A percentile compares a stretch with the other conserved stretches of the same genome.
These are phyloP conservation scores for Graphilbum fragrans DNA, from an alignment of 2,329 filamentous ascomycete species.

Conservation along the genomic window DNA sequence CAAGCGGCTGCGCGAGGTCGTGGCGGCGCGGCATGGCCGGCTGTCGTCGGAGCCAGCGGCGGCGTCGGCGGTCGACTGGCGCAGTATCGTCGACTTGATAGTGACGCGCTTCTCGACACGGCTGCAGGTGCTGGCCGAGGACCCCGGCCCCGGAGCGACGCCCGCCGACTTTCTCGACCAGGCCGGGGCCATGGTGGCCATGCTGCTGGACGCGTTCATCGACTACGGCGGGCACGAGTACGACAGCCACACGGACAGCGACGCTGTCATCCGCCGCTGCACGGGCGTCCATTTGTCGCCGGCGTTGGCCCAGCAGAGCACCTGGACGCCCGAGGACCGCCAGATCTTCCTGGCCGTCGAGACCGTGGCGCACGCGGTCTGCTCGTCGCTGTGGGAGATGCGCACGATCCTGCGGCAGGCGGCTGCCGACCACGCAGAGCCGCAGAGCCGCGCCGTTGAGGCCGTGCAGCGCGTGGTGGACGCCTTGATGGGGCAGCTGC, in stretches of 20 bases:
- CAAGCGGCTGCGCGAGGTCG: conserved; percentile 18
- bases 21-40: conserved; percentile 16
- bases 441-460: background rate
- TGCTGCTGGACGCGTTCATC: conserved; percentile 23
- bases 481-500: conserved; percentile 16
- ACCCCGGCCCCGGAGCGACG: conserved; percentile 4
- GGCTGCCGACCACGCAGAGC: conserved; percentile 2
- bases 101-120: conserved; percentile 47
- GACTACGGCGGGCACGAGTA: conserved; percentile 23
- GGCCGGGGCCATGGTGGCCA: conserved; percentile 19
- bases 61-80: conserved; percentile 43
- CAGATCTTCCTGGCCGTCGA: conserved; percentile 31
- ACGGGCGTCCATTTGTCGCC: conserved; percentile 29
- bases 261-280: conserved; percentile 24
- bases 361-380: conserved; percentile 26
- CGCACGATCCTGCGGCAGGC: conserved; percentile 12
- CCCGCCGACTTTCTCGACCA: conserved; percentile 18
- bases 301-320: conserved; percentile 9
- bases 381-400: conserved; percentile 19
- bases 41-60: conserved; percentile 17
- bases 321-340: conserved; percentile 27
- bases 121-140: conserved; percentile 27
- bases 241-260: conserved; percentile 9
- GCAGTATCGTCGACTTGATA: conserved; percentile 53
- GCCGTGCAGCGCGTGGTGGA: conserved; percentile 4